A percentile compares a stretch with the other conserved stretches of the same genome.
These are phyloP conservation scores for Acanthamoeba healyi DNA, from an alignment of 208 protist genomes.

Conservation along the genomic window DNA sequence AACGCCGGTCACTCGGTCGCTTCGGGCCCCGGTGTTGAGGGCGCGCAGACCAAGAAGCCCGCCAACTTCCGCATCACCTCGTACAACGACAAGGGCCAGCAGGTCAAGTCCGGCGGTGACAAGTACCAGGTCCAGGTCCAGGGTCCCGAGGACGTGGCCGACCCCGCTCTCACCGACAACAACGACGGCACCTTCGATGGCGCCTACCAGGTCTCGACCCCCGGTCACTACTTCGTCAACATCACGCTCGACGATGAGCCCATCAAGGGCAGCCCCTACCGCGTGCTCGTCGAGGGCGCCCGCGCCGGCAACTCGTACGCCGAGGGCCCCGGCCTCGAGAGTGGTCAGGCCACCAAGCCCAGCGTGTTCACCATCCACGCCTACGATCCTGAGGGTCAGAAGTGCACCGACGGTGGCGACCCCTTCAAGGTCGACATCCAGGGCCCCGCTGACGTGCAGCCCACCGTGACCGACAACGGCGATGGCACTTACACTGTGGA, in stretches of 20 bases:
- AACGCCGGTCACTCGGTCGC: constrained; percentile 71
- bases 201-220: constrained; percentile 76
- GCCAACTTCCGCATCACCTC: constrained; percentile 71
- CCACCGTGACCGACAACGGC: constrained; percentile 85
- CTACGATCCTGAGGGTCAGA: constrained; percentile 58
- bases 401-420: constrained; percentile 78
- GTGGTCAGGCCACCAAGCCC: constrained; percentile 79
- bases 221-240: constrained; percentile 82
- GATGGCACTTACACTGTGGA: constrained; percentile 87
- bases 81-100: constrained; percentile 75
- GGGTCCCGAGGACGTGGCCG: constrained; percentile 76
- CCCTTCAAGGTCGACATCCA: constrained; percentile 83
- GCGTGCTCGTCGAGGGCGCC: constrained; percentile 82
- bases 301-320: constrained; percentile 73
- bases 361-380: constrained; percentile 84
- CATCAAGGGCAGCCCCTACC: constrained; percentile 81
- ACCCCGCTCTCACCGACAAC: constrained; percentile 82
- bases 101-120: constrained; percentile 69
- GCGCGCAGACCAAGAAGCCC: constrained; percentile 44
- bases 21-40: constrained; percentile 74
- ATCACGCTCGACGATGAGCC: constrained; percentile 80
- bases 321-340: constrained; percentile 84
- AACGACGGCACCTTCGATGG: constrained; percentile 84
- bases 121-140: constrained; percentile 74
- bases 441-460: constrained; percentile 80